Percentiles rank a stretch among this genome's conserved stretches.
Evolutionary conservation across 805 yeast genomes (phyloP).

Genomic region (Isabelozyma pseudorhagii): DNA sequence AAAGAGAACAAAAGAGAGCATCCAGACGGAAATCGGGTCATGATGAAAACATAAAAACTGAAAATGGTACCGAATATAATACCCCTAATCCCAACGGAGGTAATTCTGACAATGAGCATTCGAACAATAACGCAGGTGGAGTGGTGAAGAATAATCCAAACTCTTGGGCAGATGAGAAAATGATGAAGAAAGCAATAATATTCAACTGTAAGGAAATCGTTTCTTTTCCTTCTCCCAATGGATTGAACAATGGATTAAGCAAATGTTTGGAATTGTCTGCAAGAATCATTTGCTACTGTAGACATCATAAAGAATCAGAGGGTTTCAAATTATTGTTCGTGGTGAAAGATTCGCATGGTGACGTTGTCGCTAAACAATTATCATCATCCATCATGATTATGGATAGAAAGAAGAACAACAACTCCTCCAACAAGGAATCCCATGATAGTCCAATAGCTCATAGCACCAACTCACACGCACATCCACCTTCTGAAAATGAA

Average conservation of each 20-base stretch:
- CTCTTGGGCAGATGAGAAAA: conserved; percentile 70
- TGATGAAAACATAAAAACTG: conserved; percentile 8
- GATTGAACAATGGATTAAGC: conserved; percentile 25
- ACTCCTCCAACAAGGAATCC: conserved; percentile 12
- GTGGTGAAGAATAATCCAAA: conserved; percentile 53
- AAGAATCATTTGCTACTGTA: conserved; percentile 90
- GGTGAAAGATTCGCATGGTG: conserved; percentile 57
- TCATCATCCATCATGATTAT: conserved; percentile 84
- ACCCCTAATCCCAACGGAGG: neutral
- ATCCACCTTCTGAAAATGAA: conserved; percentile 4
- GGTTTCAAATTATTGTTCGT: conserved; percentile 79
- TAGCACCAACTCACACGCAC: conserved; percentile 7
- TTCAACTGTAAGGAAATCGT: conserved; percentile 89
- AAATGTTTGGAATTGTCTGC: conserved; percentile 53
- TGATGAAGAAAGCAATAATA: conserved; percentile 78
- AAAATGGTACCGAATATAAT: conserved; percentile 2
- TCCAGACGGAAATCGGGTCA: conserved; percentile 74
- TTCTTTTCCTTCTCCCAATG: conserved; percentile 61
- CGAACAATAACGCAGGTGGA: conserved; percentile 15
- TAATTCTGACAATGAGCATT: neutral
- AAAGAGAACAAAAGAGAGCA: conserved; percentile 92
- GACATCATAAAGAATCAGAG: conserved; percentile 86
- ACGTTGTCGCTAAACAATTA: conserved; percentile 66
- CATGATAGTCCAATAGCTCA: conserved; percentile 1
- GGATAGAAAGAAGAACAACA: conserved; percentile 78